Percentiles rank a stretch among this genome's conserved stretches.
These are phyloP conservation scores for Penicillium ucsense DNA, from an alignment of 495 filamentous ascomycete species.

Conservation along the genomic window DNA sequence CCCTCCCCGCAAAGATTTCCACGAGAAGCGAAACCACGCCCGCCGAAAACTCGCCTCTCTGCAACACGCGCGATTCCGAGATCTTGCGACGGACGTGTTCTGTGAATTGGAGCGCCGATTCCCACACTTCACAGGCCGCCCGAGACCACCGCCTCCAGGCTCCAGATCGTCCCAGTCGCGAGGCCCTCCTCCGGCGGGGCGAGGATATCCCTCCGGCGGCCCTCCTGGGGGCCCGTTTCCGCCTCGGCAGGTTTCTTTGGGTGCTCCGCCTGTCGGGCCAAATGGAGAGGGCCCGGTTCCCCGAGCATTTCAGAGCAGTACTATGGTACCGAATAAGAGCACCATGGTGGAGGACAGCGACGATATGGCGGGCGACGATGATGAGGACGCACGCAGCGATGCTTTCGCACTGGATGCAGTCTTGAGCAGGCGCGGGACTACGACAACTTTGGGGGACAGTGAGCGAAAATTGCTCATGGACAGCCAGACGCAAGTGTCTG, in stretches of 20 bases:
- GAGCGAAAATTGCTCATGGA: constrained; percentile 67
- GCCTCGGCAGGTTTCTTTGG: constrained; percentile 37
- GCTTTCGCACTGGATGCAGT: constrained; percentile 52
- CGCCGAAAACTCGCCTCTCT: constrained; percentile 87
- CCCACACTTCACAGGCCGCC: constrained; percentile 62
- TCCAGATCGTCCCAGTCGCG: constrained; percentile 33
- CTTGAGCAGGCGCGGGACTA: constrained; percentile 48
- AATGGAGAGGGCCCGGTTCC: constrained; percentile 55
- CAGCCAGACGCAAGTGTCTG: constrained; percentile 65
- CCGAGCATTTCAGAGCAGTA: constrained; percentile 91
- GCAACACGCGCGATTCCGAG: constrained; percentile 72
- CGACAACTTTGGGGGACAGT: constrained; percentile 43
- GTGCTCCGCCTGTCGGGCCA: constrained; percentile 30
- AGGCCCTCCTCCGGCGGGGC: constrained; percentile 27
- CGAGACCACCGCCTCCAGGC: constrained; percentile 28
- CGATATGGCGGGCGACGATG: constrained; percentile 52
- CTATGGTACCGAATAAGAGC: constrained; percentile 93
- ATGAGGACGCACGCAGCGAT: constrained; percentile 53
- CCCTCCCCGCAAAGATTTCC: constrained; percentile 75
- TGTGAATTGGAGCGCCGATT: constrained; percentile 87
- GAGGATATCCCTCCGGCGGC: constrained; percentile 34
- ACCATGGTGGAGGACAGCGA: constrained; percentile 98
- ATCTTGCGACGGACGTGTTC: constrained; percentile 91
- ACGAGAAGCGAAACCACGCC: constrained; percentile 94
- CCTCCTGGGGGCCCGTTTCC: constrained; percentile 32